Conservation (phyloP, 306 rosid genomes). For the Casuarina glauca region DNA sequence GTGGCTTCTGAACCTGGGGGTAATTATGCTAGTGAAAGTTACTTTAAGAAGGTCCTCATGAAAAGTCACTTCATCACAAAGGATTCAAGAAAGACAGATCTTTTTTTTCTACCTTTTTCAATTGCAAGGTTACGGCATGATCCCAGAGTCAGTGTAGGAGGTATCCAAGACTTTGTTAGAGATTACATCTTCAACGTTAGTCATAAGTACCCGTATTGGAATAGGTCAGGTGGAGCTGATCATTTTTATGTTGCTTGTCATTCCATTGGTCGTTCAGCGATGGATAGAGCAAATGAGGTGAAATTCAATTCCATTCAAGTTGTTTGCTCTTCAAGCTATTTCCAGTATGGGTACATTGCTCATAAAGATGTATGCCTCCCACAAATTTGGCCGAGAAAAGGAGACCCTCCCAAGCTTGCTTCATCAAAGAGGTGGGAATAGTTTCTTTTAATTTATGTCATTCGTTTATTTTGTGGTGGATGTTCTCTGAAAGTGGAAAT, state of each 20-base stretch:
- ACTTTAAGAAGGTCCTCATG: constrained; percentile 64
- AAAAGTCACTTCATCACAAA: constrained; percentile 64
- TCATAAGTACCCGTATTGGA: constrained; percentile 69
- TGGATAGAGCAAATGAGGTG: constrained; percentile 62
- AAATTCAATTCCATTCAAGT: constrained; percentile 67
- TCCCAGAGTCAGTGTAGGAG: constrained; percentile 64
- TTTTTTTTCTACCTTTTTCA: constrained; percentile 85
- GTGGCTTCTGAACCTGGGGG: constrained; percentile 64
- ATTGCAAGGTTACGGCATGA: constrained; percentile 75
- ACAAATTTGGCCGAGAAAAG: constrained; percentile 75
- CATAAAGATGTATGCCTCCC: constrained; percentile 81
- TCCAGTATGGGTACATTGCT: constrained; percentile 52
- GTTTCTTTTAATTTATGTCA: constrained; percentile 1
- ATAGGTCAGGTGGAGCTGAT: constrained; percentile 66
- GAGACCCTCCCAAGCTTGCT: constrained; percentile 50
- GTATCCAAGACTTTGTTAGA: constrained; percentile 59
- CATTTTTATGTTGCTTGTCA: constrained; percentile 87
- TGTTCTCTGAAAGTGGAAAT: not conserved
- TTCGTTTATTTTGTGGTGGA: not conserved
- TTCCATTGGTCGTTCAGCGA: constrained; percentile 71
- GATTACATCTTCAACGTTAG: constrained; percentile 56
- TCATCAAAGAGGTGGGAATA: constrained; percentile 57
- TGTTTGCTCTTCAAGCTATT: constrained; percentile 79
- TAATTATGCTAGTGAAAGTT: constrained; percentile 89
- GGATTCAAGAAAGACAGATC: constrained; percentile 62